A percentile compares a stretch with the other conserved stretches of the same genome.
Evolutionary conservation across 169 alveolate genomes (phyloP).

Genomic region (Cryptosporidium muris): DNA sequence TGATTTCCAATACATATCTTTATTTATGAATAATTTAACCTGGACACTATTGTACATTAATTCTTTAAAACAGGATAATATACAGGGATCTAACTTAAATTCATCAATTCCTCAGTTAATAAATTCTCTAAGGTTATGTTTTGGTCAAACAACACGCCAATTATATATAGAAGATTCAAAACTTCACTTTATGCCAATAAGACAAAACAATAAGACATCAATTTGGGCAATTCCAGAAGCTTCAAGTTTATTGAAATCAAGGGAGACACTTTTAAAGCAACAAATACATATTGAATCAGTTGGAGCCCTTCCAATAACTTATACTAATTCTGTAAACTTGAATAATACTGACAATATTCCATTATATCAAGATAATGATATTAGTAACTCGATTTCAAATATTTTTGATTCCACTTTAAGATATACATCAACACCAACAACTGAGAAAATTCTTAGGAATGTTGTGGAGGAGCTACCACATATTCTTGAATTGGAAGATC

Average conservation of each 20-base stretch:
- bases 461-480: constrained; percentile 70
- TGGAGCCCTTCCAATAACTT: constrained; percentile 42
- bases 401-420: constrained; percentile 68
- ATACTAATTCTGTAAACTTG: constrained; percentile 49
- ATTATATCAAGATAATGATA: constrained; percentile 45
- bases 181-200: constrained; percentile 12
- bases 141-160: constrained; percentile 39
- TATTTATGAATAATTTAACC: constrained; percentile 51
- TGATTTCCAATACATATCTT: constrained; percentile 16
- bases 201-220: constrained; percentile 17
- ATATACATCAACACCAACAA: constrained; percentile 31
- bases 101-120: too few species aligned
- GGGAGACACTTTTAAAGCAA: constrained; percentile 31
- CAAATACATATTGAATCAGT: constrained; percentile 45
- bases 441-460: constrained; percentile 32
- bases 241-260: constrained; percentile 31
- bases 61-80: not conserved
- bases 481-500: constrained; percentile 74
- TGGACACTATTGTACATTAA: constrained; percentile 1
- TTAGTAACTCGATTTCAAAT: constrained; percentile 43
- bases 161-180: constrained; percentile 22
- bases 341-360: constrained; percentile 29
- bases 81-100: not conserved
- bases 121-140: not conserved
- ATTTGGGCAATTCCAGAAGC: constrained; percentile 61